A percentile compares a stretch with the other conserved stretches of the same genome.
These are phyloP conservation scores for Triglochin maritima DNA, from an alignment of 106 monocot genomes.

Conservation along the genomic window DNA sequence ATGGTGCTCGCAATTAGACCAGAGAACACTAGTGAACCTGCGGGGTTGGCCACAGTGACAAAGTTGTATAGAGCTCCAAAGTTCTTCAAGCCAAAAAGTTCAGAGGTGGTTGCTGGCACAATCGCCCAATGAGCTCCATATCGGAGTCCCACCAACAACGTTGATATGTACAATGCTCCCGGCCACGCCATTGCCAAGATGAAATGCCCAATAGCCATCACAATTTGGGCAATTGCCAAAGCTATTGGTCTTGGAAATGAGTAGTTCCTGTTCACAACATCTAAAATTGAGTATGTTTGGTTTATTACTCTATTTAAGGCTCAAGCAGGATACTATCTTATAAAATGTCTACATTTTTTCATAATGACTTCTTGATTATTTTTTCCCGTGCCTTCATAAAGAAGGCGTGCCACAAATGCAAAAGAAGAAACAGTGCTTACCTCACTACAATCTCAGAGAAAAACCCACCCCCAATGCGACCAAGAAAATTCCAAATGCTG, in stretches of 20 bases:
- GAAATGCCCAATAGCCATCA: conserved; percentile 35
- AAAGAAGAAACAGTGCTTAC: conserved; percentile 18
- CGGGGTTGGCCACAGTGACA: conserved; percentile 43
- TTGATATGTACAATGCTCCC: conserved; percentile 39
- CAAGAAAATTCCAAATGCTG: conserved; percentile 87
- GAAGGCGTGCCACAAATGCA: not conserved
- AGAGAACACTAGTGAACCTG: conserved; percentile 33
- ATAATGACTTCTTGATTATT: not conserved
- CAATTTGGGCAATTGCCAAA: conserved; percentile 30
- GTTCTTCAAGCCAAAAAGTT: conserved; percentile 34
- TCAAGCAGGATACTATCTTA: no score
- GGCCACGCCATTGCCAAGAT: conserved; percentile 48
- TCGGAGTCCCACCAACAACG: conserved; percentile 34
- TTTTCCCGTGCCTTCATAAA: not conserved
- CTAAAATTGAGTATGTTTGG: not conserved
- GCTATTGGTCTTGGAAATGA: conserved; percentile 36
- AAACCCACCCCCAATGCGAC: conserved; percentile 67
- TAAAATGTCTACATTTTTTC: no score
- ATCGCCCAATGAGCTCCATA: conserved; percentile 57
- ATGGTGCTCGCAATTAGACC: conserved; percentile 37
- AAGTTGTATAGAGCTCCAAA: conserved; percentile 55
- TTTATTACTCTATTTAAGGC: not conserved
- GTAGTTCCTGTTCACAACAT: conserved; percentile 21
- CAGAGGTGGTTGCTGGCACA: conserved; percentile 36
- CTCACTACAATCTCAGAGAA: conserved; percentile 59